Evolutionary conservation across 371 early-diverging fungal genomes (phyloP).

Genomic region (Fennellomyces sp.): DNA sequence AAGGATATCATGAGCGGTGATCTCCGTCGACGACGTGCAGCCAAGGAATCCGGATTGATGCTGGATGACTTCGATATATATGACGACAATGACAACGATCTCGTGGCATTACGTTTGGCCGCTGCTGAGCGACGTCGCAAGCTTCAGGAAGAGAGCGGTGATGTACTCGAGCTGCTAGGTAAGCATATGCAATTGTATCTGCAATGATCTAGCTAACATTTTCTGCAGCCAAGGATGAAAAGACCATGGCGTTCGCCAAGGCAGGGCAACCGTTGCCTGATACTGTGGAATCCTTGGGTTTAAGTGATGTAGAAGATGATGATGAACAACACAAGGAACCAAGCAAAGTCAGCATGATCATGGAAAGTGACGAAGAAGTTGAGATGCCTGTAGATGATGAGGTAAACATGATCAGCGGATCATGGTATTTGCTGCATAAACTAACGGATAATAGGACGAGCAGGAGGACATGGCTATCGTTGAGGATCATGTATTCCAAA

Average conservation of each 20-base stretch:
- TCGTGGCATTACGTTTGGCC: conserved; percentile 35
- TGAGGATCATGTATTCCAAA: background rate
- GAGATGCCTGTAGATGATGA: conserved; percentile 11
- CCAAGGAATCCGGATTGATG: conserved; percentile 36
- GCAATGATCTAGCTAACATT: background rate
- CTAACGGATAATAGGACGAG: background rate
- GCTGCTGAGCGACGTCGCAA: conserved; percentile 39
- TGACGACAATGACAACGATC: conserved; percentile 43
- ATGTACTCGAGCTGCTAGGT: conserved; percentile 34
- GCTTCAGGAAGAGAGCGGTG: conserved; percentile 26
- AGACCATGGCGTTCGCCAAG: conserved; percentile 53
- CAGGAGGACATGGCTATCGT: background rate
- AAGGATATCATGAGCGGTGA: conserved; percentile 53
- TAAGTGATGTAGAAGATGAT: conserved; percentile 32
- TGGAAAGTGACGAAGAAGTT: conserved; percentile 11
- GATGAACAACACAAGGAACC: conserved; percentile 6
- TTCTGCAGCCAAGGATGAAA: conserved; percentile 32
- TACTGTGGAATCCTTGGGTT: conserved; percentile 13
- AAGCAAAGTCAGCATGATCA: background rate
- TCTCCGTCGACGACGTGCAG: conserved; percentile 38
- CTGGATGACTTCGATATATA: conserved; percentile 44
- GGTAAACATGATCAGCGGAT: background rate
- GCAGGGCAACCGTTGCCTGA: conserved; percentile 33
- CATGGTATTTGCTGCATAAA: background rate
- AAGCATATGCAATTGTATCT: background rate